Conservation (phyloP, 1,284 basidiomycete genomes). For the Farysia itapuensis region DNA sequence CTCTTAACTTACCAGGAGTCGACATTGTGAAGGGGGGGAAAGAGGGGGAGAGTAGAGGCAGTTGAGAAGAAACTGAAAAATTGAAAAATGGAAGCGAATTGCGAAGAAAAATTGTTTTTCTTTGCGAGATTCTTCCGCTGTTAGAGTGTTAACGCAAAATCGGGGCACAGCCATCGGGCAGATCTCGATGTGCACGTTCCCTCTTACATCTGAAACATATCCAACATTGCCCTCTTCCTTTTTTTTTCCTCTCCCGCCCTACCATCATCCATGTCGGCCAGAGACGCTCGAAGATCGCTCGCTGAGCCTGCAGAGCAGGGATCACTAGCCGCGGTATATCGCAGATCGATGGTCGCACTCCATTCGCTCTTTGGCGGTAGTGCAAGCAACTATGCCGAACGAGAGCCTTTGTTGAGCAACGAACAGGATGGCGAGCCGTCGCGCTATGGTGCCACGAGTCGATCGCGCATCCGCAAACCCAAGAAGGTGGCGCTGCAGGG, state of each 20-base stretch:
- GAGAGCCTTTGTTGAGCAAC: conserved; percentile 34
- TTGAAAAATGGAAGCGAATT: too few species aligned
- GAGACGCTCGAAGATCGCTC: conserved; percentile 14
- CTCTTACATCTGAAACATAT: too few species aligned
- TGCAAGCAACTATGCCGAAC: conserved; percentile 34
- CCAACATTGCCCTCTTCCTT: background rate
- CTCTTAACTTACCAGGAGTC: too few species aligned
- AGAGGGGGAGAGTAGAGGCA: too few species aligned
- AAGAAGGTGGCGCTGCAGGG: conserved; percentile 59
- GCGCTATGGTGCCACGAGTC: conserved; percentile 25
- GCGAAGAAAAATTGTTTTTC: too few species aligned
- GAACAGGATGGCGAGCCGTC: conserved; percentile 1
- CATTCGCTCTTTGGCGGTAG: conserved; percentile 41
- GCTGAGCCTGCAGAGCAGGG: conserved; percentile 35
- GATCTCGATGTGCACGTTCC: too few species aligned
- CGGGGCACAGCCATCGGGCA: too few species aligned
- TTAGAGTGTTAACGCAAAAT: too few species aligned
- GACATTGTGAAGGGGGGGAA: too few species aligned
- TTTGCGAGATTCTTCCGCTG: too few species aligned
- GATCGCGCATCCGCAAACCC: conserved; percentile 62
- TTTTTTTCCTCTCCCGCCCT: background rate
- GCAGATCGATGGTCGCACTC: conserved; percentile 43
- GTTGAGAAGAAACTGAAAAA: too few species aligned
- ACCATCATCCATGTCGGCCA: conserved; percentile 10
- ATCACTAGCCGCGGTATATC: conserved; percentile 42